Base-by-base conservation (phyloP, 1,139 yeast species). In the Spencermartinsiella ligniputridi region DNA sequence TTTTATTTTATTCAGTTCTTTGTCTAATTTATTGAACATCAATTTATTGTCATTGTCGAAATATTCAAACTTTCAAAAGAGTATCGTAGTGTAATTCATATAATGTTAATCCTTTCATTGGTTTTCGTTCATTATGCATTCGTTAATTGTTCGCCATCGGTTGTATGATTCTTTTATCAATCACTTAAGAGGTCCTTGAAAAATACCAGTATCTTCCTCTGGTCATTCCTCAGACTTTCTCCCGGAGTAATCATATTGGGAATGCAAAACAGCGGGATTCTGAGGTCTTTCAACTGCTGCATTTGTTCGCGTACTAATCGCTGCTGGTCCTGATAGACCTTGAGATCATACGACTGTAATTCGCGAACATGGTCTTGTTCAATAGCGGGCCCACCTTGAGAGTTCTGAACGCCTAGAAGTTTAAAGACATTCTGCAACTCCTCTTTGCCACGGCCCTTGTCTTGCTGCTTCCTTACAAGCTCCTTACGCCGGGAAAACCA, bases 211-310 rank as follows among this genome's bases (percentile, higher is more conserved):
- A 59, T 29, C 39, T 50, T 51, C 24, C 38, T 47, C 34, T 52
- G 48, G 35, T 58, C 56, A 2, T 41, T 46, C 11, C 24, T 6
- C 19, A 45, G 24, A 8, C 22, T 15, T 3, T 15, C 33, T 3
- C 30, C 15, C 11, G 25, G 11, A 11, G 32, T 13, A 29, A 11
- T 29, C 8, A 29, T 22, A 15, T 16, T 30, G 3, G 35, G 37
- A 17, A 16, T 12, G 39, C 62, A 56, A 37, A 60, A 57, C 22
- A 60, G 48, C 3, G 64, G 64, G 12, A 60, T 52, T 5, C 48
- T 40, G 27, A 58, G 50, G 30, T 53, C 56, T 8, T 39, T 39
- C 37, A 60, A 47, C 20, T 46, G 45, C 27, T 43, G 45, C n/a
- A 39, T 36, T 15, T 55, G 55, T 11, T 50, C 39, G 6, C 39